phyloP scores from a whole-genome alignment of 768 basidiomycete genomes.

The Exsudoporus frostii region DNA sequence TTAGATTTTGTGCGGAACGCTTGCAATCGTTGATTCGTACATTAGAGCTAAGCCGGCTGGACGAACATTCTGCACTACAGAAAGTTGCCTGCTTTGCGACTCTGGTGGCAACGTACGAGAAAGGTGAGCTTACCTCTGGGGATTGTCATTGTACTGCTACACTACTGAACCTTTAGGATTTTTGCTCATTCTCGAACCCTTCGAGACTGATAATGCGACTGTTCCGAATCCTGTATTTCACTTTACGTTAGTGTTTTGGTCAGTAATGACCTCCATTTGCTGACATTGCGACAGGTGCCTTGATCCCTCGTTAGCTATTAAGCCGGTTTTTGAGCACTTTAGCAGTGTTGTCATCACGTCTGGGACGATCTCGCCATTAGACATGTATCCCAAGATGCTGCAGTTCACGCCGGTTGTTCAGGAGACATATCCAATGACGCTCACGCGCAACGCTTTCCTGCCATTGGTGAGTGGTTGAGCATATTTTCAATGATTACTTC shows the following conservation, averaged over 20 bases:
- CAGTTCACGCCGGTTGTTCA: constrained; percentile 96
- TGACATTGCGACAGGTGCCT: constrained; percentile 64
- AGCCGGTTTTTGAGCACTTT: constrained; percentile 97
- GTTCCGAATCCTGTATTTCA: constrained; percentile 99
- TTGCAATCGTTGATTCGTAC: constrained; percentile 93
- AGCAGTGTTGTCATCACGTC: constrained; percentile 98
- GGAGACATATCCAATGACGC: constrained; percentile 97
- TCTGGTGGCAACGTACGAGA: constrained; percentile 96
- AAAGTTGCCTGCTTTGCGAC: constrained; percentile 97
- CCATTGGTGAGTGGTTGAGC: constrained; percentile 65
- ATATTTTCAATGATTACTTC: neutral
- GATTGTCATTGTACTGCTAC: neutral
- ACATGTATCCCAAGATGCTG: constrained; percentile 99
- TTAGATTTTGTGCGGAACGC: constrained; percentile 94
- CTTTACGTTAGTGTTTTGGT: constrained; percentile 65
- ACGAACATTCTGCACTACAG: constrained; percentile 89
- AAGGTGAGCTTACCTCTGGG: constrained; percentile 48
- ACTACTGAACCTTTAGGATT: constrained; percentile 57
- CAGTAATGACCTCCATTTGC: neutral
- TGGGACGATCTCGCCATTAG: constrained; percentile 95
- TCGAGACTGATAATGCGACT: constrained; percentile 97
- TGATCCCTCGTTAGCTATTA: constrained; percentile 95
- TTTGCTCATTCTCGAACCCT: constrained; percentile 93
- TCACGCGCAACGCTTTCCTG: constrained; percentile 93
- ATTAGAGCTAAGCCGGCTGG: constrained; percentile 81